These are phyloP conservation scores for Penicillium sp. DNA, from an alignment of 2,329 filamentous ascomycete species.

Conservation along the genomic window DNA sequence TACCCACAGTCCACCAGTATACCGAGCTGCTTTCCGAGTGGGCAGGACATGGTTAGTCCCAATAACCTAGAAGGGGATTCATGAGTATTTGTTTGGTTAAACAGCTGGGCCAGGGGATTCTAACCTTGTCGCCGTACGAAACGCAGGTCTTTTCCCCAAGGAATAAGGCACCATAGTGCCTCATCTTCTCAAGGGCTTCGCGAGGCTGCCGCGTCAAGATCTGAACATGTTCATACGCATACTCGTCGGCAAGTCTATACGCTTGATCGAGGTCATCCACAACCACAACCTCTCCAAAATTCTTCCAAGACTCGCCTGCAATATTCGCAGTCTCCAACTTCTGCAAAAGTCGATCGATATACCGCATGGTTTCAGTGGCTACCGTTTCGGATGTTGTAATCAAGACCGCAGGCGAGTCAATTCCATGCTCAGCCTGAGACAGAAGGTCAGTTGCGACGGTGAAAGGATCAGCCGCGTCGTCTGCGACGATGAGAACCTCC, in stretches of 20 bases:
- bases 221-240: conserved; percentile 56
- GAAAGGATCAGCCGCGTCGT: conserved; percentile 50
- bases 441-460: conserved; percentile 51
- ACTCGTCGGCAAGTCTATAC: conserved; percentile 50
- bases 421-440: conserved; percentile 55
- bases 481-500: conserved; percentile 55
- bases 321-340: conserved; percentile 48
- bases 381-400: conserved; percentile 48
- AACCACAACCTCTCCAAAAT: conserved; percentile 51
- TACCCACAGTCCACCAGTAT: conserved; percentile 58
- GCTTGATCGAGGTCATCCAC: conserved; percentile 47
- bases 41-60: conserved; percentile 59
- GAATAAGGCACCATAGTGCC: conserved; percentile 54
- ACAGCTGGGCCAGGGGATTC: neutral
- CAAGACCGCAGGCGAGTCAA: conserved; percentile 54
- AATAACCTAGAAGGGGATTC: conserved; percentile 39
- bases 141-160: conserved; percentile 57
- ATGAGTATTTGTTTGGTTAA: too few relatives aligned
- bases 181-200: conserved; percentile 55
- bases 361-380: conserved; percentile 31
- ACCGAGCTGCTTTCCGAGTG: conserved; percentile 50
- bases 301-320: conserved; percentile 48
- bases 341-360: conserved; percentile 43
- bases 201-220: conserved; percentile 51
- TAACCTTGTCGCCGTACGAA: conserved; percentile 53